These are phyloP conservation scores for Ceriops decandra DNA, from an alignment of 345 rosid genomes.

Conservation along the genomic window DNA sequence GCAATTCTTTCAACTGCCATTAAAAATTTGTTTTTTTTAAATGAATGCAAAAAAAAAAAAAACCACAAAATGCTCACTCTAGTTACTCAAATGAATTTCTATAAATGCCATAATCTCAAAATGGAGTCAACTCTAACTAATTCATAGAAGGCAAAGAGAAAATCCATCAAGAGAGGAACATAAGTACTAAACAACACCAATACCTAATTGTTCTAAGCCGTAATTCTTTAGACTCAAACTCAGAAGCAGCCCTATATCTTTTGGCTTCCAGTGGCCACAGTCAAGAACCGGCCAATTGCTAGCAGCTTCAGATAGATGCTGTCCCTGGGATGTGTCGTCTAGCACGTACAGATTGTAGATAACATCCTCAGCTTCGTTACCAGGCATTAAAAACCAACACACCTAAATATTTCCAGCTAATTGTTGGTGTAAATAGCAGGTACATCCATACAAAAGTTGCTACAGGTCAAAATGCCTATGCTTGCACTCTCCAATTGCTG, in stretches of 20 bases:
- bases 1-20: background rate
- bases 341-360: constrained; percentile 37
- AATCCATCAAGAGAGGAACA: background rate
- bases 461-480: background rate
- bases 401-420: constrained; percentile 26
- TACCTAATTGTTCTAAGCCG: constrained; percentile 37
- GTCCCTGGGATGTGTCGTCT: constrained; percentile 35
- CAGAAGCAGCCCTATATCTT: constrained; percentile 24
- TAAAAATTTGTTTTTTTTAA: background rate
- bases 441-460: constrained; percentile 27
- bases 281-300: constrained; percentile 31
- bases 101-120: too few species aligned
- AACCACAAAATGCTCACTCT: background rate
- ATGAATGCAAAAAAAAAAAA: background rate
- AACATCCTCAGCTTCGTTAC: constrained; percentile 39
- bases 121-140: too few species aligned
- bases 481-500: background rate
- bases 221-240: constrained; percentile 28
- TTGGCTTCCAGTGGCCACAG: constrained; percentile 31
- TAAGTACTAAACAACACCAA: background rate
- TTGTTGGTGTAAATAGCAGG: constrained; percentile 18
- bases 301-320: constrained; percentile 23
- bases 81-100: too few species aligned
- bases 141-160: too few species aligned
- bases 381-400: constrained; percentile 46